Evolutionary conservation across 345 rosid species (phyloP).

Genomic region (Capsella bursapastoris): DNA sequence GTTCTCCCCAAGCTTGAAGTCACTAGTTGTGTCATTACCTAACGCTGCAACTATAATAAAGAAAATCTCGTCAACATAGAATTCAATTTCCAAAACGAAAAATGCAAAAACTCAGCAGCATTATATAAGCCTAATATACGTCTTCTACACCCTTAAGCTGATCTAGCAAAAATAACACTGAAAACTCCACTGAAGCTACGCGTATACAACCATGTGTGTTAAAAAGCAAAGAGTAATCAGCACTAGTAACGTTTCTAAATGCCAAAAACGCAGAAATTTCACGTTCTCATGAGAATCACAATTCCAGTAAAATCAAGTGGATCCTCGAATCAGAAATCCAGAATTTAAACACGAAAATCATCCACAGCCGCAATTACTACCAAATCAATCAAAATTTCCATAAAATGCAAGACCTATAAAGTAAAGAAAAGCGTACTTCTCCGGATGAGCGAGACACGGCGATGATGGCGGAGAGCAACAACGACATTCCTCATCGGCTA

Average conservation of each 20-base stretch:
- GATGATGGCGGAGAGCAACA: constrained; percentile 56
- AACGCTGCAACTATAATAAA: constrained; percentile 46
- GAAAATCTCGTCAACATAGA: constrained; percentile 23
- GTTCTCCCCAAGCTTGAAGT: constrained; percentile 32
- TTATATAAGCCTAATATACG: not conserved
- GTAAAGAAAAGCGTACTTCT: constrained; percentile 38
- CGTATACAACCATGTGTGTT: not conserved
- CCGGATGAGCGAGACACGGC: constrained; percentile 50
- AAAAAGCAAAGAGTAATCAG: constrained; percentile 19
- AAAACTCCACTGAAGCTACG: constrained; percentile 22
- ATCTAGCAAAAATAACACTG: constrained; percentile 12
- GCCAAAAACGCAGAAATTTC: not conserved
- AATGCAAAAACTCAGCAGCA: not conserved
- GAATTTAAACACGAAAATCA: constrained; percentile 16
- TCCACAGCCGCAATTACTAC: not conserved
- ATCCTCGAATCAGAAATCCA: constrained; percentile 18
- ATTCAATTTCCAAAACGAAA: not conserved
- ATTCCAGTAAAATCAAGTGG: constrained; percentile 1
- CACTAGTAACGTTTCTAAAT: not conserved
- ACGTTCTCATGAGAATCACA: constrained; percentile 4
- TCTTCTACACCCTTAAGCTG: constrained; percentile 8
- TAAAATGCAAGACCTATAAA: constrained; percentile 2
- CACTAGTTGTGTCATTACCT: constrained; percentile 35
- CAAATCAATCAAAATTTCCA: not conserved
- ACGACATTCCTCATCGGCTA: constrained; percentile 71